Percentiles rank a stretch among this genome's conserved stretches.
These are phyloP conservation scores for Teratosphaeria gauchensis DNA, from an alignment of 2,329 filamentous ascomycete genomes.

Conservation along the genomic window DNA sequence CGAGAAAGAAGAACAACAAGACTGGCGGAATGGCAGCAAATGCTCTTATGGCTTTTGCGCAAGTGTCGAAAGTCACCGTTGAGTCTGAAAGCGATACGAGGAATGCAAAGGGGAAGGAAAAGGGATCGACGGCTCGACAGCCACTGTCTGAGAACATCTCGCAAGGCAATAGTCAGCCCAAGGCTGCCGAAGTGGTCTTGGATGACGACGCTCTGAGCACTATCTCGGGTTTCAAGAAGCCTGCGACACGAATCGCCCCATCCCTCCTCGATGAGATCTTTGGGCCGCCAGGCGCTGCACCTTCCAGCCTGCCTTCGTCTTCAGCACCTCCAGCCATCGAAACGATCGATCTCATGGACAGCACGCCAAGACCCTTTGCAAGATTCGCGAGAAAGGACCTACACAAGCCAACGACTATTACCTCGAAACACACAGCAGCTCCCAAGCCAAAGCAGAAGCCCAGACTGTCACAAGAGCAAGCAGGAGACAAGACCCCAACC, in stretches of 20 bases:
- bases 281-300: too few species aligned
- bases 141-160: background rate
- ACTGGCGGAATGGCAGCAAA: conserved; percentile 6
- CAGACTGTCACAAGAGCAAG: conserved; percentile 1
- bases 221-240: background rate
- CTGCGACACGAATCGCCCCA: background rate
- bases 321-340: background rate
- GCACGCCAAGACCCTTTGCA: background rate
- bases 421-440: background rate
- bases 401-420: too few species aligned
- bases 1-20: background rate
- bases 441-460: background rate
- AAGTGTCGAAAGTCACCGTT: conserved; percentile 9
- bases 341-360: background rate
- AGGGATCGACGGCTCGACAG: background rate
- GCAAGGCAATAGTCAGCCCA: background rate
- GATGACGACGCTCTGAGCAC: background rate
- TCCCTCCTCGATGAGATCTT: background rate
- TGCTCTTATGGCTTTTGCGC: conserved; percentile 10
- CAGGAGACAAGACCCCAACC: conserved; percentile 10
- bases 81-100: background rate
- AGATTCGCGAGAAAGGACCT: background rate
- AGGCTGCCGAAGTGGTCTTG: too few species aligned
- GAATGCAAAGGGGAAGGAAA: background rate
- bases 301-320: background rate